Conservation (phyloP, 495 filamentous ascomycete species). For the Aspergillus avenaceus region DNA sequence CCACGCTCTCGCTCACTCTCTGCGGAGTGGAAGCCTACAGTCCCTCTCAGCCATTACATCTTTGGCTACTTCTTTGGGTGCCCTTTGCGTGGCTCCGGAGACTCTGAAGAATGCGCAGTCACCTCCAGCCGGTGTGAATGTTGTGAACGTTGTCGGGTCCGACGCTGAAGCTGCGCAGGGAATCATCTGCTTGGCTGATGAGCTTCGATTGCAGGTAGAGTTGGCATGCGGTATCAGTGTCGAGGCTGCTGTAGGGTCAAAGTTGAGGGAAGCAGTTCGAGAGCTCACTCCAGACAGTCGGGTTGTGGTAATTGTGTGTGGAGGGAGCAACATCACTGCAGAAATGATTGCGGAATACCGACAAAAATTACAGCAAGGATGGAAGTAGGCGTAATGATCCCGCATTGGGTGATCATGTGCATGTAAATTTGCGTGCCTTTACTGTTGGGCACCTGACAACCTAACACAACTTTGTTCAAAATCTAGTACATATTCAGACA, state of each 20-base stretch:
- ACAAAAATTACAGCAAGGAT: constrained; percentile 32
- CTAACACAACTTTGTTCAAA: no score
- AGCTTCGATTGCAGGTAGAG: constrained; percentile 73
- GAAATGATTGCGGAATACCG: constrained; percentile 63
- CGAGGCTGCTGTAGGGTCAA: constrained; percentile 36
- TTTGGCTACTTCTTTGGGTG: constrained; percentile 73
- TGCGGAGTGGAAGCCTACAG: constrained; percentile 52
- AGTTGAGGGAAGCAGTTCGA: constrained; percentile 55
- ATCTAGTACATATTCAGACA: no score
- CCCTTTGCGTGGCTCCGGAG: constrained; percentile 60
- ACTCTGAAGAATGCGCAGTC: constrained; percentile 56
- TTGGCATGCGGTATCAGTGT: constrained; percentile 76
- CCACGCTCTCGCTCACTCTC: constrained; percentile 56
- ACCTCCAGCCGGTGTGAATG: constrained; percentile 34
- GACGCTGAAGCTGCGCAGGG: constrained; percentile 78
- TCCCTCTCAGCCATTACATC: constrained; percentile 70
- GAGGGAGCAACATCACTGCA: constrained; percentile 66
- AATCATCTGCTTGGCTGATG: constrained; percentile 68
- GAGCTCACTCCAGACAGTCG: constrained; percentile 53
- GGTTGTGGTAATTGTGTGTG: constrained; percentile 82
- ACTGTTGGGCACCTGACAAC: not conserved
- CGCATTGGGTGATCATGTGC: no score
- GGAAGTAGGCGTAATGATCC: no score
- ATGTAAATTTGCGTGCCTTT: not conserved
- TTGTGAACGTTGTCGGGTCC: constrained; percentile 62